Conservation (phyloP, 495 filamentous ascomycete genomes). For the Penicillium cinerascens region DNA sequence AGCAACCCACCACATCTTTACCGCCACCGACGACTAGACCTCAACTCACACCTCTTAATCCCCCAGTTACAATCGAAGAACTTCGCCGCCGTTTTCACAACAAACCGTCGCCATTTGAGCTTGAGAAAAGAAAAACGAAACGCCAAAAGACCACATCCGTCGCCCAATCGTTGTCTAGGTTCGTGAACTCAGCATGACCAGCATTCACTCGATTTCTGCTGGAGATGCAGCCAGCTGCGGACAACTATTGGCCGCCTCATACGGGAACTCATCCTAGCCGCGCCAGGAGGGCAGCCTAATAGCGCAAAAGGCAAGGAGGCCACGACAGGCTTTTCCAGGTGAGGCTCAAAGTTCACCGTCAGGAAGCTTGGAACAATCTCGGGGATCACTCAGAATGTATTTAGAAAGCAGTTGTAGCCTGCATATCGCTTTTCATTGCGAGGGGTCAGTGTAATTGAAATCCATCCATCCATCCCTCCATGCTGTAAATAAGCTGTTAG, state of each 20-base stretch:
- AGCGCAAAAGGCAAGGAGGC: not conserved
- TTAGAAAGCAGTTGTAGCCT: constrained; percentile 4
- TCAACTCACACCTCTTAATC: too few species aligned
- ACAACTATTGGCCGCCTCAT: constrained; percentile 5
- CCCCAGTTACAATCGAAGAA: not conserved
- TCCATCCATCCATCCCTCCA: too few species aligned
- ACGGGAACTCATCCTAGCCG: constrained; percentile 2
- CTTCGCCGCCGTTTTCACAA: constrained; percentile 2
- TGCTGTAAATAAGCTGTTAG: too few species aligned
- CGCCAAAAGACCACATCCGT: not conserved
- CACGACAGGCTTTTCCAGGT: constrained; percentile 3
- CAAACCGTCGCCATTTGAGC: constrained; percentile 1
- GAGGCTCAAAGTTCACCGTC: constrained; percentile 4
- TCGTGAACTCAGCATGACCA: constrained; percentile 6
- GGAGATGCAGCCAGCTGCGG: constrained; percentile 7
- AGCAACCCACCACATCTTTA: too few species aligned
- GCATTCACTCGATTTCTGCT: constrained; percentile 1
- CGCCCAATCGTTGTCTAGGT: not conserved
- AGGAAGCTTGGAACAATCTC: constrained; percentile 1
- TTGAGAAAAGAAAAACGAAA: too few species aligned
- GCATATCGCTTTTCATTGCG: not conserved
- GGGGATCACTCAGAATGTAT: not conserved
- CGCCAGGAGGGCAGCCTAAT: constrained; percentile 6
- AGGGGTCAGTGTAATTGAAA: constrained; percentile 6
- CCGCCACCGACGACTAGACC: too few species aligned